Evolutionary conservation across 2,329 filamentous ascomycete genomes (phyloP), one percentile per base, ranked within the genome.

Genomic region (Talaromyces piceae): DNA sequence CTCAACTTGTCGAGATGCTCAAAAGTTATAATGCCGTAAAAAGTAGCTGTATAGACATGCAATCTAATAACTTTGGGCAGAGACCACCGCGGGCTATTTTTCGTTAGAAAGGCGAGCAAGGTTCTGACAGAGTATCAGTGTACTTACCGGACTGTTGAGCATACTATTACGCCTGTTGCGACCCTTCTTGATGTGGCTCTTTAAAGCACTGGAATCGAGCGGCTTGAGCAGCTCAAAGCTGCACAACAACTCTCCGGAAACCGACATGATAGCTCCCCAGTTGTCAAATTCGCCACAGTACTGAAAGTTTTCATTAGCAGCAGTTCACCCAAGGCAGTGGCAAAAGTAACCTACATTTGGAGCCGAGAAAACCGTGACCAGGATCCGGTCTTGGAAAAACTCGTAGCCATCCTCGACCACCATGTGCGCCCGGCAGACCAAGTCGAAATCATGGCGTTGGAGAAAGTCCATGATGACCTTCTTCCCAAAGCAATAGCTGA

Each of bases 221-320:
- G 93, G 93, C 70, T 98, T 98, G 54, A 98, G 78, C 13, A 98
- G 78, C 71, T 98, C 93, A 65, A 98, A 98, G 67, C 91, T 96
- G 73, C 93, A 98, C 1, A 98, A 81, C 48, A 98, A 73, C 69
- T 97, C 93, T 12, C 82, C 82, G 1, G 90, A 96, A 20, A 98
- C 93, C 2, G 91, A 95, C 93, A 98, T 98, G 59, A 97, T 91
- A 12, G 93, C 93, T 18, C 93, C 93, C 89, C 93, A 97, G 58
- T 98, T 98, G 67, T 98, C 93, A 59, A 98, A 98, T 69, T 98
- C 93, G 59, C 93, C 93, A 63, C 93, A 98, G 65, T 98, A 97
- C 88, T 95, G 11, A 51, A 16, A 9, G 46, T 3, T 53, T 41
- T 22, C 53, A 61, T 59, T 58, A 68, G 66, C 58, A 62, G 50